Percentiles rank a stretch among this genome's conserved stretches.
Evolutionary conservation across 1,284 basidiomycete species (phyloP).

Genomic region (Schizophyllum commune): DNA sequence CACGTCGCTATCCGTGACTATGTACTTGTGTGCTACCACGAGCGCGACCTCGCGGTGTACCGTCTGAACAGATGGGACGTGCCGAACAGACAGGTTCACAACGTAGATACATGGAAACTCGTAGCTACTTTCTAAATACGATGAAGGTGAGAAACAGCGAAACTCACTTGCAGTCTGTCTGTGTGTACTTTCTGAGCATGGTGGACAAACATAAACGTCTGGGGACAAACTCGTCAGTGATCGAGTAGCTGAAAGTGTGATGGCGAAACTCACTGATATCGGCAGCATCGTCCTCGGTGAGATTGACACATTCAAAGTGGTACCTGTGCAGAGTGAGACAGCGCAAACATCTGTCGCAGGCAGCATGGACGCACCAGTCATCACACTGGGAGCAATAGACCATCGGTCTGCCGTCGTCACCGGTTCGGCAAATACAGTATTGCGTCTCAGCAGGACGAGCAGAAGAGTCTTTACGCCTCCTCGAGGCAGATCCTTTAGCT

Average conservation of each 20-base stretch:
- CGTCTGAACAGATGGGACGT: not conserved
- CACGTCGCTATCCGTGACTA: not conserved
- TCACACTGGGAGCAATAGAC: slow-evolving; percentile 65
- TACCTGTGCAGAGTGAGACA: slow-evolving; percentile 40
- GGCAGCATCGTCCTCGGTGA: slow-evolving; percentile 55
- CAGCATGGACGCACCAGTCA: slow-evolving; percentile 52
- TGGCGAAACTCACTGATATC: slow-evolving; percentile 58
- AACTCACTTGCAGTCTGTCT: slow-evolving; percentile 74
- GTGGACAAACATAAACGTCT: slow-evolving; percentile 67
- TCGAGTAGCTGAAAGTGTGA: slow-evolving; percentile 9
- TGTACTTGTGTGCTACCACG: not conserved
- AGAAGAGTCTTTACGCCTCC: not conserved
- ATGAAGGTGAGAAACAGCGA: slow-evolving; percentile 21
- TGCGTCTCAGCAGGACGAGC: slow-evolving; percentile 12
- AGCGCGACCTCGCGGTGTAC: not conserved
- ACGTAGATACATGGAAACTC: slow-evolving; percentile 4
- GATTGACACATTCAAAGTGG: slow-evolving; percentile 62
- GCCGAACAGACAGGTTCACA: not conserved
- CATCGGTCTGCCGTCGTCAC: slow-evolving; percentile 78
- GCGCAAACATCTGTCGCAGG: not conserved
- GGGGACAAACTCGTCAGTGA: slow-evolving; percentile 6
- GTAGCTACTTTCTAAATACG: not conserved
- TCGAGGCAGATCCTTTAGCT: not conserved
- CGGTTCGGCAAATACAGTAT: slow-evolving; percentile 52
- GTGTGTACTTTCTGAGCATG: slow-evolving; percentile 58